Base-by-base conservation (phyloP, 441 rosid genomes). In the Erodium texanum region DNA sequence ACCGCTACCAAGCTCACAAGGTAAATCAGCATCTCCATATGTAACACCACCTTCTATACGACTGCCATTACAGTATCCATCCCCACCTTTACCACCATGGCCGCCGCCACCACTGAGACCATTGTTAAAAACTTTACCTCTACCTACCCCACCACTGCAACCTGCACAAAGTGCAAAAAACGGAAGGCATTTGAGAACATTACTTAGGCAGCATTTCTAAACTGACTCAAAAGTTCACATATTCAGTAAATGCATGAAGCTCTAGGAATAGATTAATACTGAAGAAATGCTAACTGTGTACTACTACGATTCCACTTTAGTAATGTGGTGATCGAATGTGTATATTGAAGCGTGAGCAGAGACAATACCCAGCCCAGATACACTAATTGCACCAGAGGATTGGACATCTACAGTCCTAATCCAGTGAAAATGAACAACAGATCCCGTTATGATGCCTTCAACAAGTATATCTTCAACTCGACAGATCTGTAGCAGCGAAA, bases 1-100 rank as follows among this genome's bases (percentile, higher is more conserved):
- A 68, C 98, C 98, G 67, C 98, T 92, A 18, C 98, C 98, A 79
- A 92, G 95, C 74, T 92, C 98, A 84, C 98, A 92, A 23, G 98
- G 98, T 79, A 92, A 75, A 71, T 89, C 85, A 62, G 90, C 82
- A 83, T 83, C 82, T 70, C 98, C 98, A 78, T 92, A 92, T 54
- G 84, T 48, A 68, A 71, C 73, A 7, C 98, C 98, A 64, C 96
- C 98, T n/a, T 83, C 87, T 1, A 88, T 74, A 71, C 81, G 82
- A 75, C 80, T 83, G 76, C 91, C 93, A 67, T 92, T 82, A 78
- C 82, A 82, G 79, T 84, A 89, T 56, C 93, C 98, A 65, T 76
- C 83, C 69, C 98, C 98, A 5, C 98, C 98, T 82, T 77, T 82
- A 70, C 98, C 98, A 41, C 98, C 98, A 81, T 92, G 98, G 41